phyloP scores from a whole-genome alignment of 1,284 basidiomycete genomes.

The Ustilago tritici region DNA sequence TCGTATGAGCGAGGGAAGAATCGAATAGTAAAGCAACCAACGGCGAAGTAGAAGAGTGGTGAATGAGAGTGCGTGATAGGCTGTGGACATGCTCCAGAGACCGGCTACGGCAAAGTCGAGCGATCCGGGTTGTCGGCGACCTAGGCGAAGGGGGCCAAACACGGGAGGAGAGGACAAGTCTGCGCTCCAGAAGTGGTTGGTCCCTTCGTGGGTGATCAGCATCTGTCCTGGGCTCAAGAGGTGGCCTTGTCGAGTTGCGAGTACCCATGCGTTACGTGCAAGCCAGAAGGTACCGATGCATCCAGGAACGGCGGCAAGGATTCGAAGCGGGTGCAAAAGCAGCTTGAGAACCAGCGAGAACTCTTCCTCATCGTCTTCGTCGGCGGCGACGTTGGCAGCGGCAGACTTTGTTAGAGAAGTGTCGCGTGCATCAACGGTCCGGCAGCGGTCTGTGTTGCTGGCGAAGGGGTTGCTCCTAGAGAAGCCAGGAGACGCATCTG shows the following conservation, averaged over 20 bases:
- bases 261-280: conserved; percentile 47
- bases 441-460: neutral
- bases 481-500: neutral
- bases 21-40: conserved; percentile 84
- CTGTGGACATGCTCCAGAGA: conserved; percentile 76
- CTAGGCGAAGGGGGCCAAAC: conserved; percentile 12
- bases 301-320: conserved; percentile 67
- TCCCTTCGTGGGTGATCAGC: conserved; percentile 24
- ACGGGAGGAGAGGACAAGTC: conserved; percentile 4
- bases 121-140: conserved; percentile 44
- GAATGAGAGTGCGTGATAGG: conserved; percentile 81
- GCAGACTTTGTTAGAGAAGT: neutral
- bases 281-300: conserved; percentile 65
- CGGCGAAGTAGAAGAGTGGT: conserved; percentile 83
- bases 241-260: conserved; percentile 28
- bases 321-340: conserved; percentile 60
- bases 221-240: conserved; percentile 37
- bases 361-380: conserved; percentile 38
- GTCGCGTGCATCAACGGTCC: neutral
- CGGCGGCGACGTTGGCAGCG: neutral
- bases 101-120: conserved; percentile 58
- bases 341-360: conserved; percentile 54
- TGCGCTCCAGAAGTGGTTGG: conserved; percentile 27
- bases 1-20: conserved; percentile 82
- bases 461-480: neutral